These are phyloP conservation scores for Chalciporus pseudorubinellus DNA, from an alignment of 768 basidiomycete species.

Conservation along the genomic window DNA sequence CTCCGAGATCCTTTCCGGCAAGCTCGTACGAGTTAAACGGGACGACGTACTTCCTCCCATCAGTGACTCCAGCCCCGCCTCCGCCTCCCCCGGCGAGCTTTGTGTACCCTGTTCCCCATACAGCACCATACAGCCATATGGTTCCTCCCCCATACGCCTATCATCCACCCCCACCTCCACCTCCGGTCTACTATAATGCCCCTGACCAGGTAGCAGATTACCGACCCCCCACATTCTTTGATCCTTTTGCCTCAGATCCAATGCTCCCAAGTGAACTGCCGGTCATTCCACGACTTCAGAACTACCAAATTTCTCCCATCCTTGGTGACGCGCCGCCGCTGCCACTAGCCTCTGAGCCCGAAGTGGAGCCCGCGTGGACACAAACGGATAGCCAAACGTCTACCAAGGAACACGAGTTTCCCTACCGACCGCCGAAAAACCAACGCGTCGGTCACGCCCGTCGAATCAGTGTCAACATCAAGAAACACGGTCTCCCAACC, in stretches of 20 bases:
- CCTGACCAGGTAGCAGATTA: not conserved
- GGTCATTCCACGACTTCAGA: conserved; percentile 7
- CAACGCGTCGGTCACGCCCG: conserved; percentile 38
- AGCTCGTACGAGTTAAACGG: conserved; percentile 26
- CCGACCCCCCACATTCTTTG: conserved; percentile 10
- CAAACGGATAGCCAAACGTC: not conserved
- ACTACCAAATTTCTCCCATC: conserved; percentile 3
- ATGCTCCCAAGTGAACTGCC: conserved; percentile 11
- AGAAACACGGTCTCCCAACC: conserved; percentile 18
- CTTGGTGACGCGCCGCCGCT: not conserved
- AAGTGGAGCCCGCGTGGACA: not conserved
- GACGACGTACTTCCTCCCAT: conserved; percentile 29
- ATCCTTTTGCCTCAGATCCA: conserved; percentile 21
- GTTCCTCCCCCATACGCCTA: conserved; percentile 9
- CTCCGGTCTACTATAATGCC: conserved; percentile 2
- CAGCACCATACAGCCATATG: conserved; percentile 5
- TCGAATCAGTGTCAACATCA: conserved; percentile 39
- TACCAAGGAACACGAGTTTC: conserved; percentile 21
- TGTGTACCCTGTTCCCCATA: conserved; percentile 7
- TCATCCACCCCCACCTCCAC: conserved; percentile 7
- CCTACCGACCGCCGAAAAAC: conserved; percentile 33
- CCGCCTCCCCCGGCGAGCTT: conserved; percentile 1
- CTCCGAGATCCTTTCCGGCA: conserved; percentile 6
- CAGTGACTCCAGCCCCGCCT: not conserved
- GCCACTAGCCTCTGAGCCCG: not conserved